phyloP scores from a whole-genome alignment of 75 land plant genomes.

The Picea glauca region DNA sequence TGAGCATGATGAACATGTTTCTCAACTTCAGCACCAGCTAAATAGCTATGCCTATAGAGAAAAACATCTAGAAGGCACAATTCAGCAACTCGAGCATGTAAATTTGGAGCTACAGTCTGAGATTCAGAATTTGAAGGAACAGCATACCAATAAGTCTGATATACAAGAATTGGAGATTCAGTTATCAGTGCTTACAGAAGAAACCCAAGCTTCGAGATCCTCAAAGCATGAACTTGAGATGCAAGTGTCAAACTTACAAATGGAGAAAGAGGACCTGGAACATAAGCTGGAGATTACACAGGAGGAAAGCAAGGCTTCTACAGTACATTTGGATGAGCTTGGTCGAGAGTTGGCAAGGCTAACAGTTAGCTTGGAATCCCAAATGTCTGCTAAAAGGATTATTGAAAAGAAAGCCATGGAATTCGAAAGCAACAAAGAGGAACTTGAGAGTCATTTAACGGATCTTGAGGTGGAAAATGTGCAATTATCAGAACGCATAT shows the following conservation, averaged over 20 bases:
- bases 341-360: slow-evolving; percentile 29
- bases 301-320: slow-evolving; percentile 19
- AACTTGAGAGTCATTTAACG: slow-evolving; percentile 44
- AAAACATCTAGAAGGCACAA: slow-evolving; percentile 7
- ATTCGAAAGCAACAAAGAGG: slow-evolving; percentile 35
- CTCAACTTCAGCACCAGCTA: slow-evolving; percentile 11
- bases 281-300: slow-evolving; percentile 23
- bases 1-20: slow-evolving; percentile 11
- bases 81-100: slow-evolving; percentile 17
- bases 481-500: slow-evolving; percentile 49
- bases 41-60: slow-evolving; percentile 16
- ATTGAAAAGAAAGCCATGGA: slow-evolving; percentile 48
- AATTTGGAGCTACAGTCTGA: slow-evolving; percentile 18
- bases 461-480: slow-evolving; percentile 61
- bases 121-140: slow-evolving; percentile 27
- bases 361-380: slow-evolving; percentile 26
- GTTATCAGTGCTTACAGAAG: slow-evolving; percentile 20
- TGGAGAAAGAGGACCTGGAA: slow-evolving; percentile 33
- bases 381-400: slow-evolving; percentile 33
- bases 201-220: slow-evolving; percentile 17
- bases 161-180: slow-evolving; percentile 25
- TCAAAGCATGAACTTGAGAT: slow-evolving; percentile 16
- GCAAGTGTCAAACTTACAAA: slow-evolving; percentile 16
- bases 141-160: slow-evolving; percentile 21
- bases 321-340: slow-evolving; percentile 31